Percentiles rank a stretch among this genome's conserved stretches.
These are phyloP conservation scores for Picochlorum sp. DNA, from an alignment of 139 green algal genomes.

Conservation along the genomic window DNA sequence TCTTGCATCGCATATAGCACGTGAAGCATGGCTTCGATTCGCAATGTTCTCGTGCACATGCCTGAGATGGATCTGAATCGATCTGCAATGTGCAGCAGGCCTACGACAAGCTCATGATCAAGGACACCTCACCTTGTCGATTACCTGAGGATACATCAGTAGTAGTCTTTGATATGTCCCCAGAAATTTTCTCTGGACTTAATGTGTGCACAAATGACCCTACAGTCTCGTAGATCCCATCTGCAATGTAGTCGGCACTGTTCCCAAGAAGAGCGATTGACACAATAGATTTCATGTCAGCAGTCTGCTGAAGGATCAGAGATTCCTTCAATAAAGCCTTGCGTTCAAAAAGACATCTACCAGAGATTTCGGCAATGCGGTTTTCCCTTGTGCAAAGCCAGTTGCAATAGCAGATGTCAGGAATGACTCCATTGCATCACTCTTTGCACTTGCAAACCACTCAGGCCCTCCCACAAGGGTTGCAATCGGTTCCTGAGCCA, in stretches of 20 bases:
- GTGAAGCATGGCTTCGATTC: conserved; percentile 55
- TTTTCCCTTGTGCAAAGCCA: conserved; percentile 32
- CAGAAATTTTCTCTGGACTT: background rate
- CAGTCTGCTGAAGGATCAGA: conserved; percentile 19
- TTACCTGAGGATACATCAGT: background rate
- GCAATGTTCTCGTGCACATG: conserved; percentile 38
- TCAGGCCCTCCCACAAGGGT: conserved; percentile 33
- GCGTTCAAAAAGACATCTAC: conserved; percentile 26
- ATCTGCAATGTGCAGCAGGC: conserved; percentile 34
- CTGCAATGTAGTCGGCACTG: conserved; percentile 41
- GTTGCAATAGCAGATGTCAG: conserved; percentile 5
- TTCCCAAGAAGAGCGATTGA: conserved; percentile 40
- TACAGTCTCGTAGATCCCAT: conserved; percentile 29
- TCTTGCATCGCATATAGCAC: conserved; percentile 34
- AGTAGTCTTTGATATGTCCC: background rate
- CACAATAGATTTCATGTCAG: conserved; percentile 12
- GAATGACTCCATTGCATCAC: conserved; percentile 25
- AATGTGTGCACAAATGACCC: background rate
- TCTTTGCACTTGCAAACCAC: conserved; percentile 29
- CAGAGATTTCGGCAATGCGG: conserved; percentile 30
- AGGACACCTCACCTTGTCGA: conserved; percentile 13
- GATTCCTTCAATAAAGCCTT: background rate
- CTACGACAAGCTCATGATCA: conserved; percentile 6
- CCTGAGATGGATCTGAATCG: conserved; percentile 55
- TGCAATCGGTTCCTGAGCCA: conserved; percentile 54